Evolutionary conservation across 1,284 basidiomycete species (phyloP).

Genomic region (Cystobasidium pallidum): DNA sequence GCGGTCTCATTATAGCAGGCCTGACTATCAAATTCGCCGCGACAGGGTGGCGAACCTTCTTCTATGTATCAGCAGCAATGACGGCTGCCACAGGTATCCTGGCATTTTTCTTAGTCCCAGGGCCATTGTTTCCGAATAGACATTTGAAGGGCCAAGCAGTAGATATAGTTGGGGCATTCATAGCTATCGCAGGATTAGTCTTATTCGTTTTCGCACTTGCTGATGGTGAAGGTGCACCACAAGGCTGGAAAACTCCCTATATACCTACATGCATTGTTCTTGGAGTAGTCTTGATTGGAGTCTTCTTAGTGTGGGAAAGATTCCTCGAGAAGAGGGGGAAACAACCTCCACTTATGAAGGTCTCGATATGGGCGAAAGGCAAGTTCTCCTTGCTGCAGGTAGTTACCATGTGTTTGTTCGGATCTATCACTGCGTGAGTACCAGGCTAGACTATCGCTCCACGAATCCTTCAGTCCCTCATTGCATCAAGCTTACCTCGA

Average conservation of each 20-base stretch:
- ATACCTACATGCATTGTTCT: slow-evolving; percentile 65
- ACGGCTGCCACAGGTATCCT: slow-evolving; percentile 62
- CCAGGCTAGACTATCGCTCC: too few species aligned
- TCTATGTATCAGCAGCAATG: slow-evolving; percentile 61
- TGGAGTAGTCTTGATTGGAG: slow-evolving; percentile 64
- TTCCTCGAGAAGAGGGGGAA: slow-evolving; percentile 57
- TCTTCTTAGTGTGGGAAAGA: slow-evolving; percentile 72
- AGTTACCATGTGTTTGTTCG: slow-evolving; percentile 72
- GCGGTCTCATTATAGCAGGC: slow-evolving; percentile 33
- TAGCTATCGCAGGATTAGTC: slow-evolving; percentile 74
- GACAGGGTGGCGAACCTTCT: slow-evolving; percentile 31
- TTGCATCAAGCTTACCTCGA: background rate
- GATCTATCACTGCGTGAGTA: slow-evolving; percentile 61
- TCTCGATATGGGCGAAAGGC: slow-evolving; percentile 71
- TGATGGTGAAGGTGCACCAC: slow-evolving; percentile 67
- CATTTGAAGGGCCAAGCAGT: slow-evolving; percentile 35
- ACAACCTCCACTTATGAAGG: slow-evolving; percentile 69
- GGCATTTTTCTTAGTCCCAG: slow-evolving; percentile 64
- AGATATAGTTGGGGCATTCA: slow-evolving; percentile 78
- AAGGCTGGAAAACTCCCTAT: slow-evolving; percentile 52
- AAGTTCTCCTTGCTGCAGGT: slow-evolving; percentile 68
- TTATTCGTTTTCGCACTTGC: slow-evolving; percentile 78
- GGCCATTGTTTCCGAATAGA: slow-evolving; percentile 54
- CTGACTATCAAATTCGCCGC: slow-evolving; percentile 13
- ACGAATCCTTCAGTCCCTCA: too few species aligned